A percentile compares a stretch with the other conserved stretches of the same genome.
Evolutionary conservation across 805 yeast genomes (phyloP).

Genomic region (Yarrowia hollandica): DNA sequence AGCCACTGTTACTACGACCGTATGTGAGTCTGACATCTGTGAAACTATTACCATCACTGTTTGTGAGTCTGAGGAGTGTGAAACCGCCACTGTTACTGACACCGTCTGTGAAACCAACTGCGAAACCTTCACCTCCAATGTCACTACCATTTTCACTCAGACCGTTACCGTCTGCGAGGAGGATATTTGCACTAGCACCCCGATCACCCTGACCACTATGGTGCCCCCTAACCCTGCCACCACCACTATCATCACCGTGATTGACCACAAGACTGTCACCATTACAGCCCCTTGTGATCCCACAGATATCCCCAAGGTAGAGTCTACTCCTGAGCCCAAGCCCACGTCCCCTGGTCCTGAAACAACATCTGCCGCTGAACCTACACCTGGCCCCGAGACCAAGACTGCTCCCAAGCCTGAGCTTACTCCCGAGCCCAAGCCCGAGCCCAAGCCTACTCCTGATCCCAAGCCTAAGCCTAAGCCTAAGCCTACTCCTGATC

Average conservation of each 20-base stretch:
- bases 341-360: background rate
- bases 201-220: background rate
- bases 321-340: background rate
- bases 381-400: background rate
- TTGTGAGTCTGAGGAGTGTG: background rate
- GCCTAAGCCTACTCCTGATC: background rate
- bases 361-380: background rate
- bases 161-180: conserved; percentile 1
- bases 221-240: background rate
- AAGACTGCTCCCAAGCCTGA: background rate
- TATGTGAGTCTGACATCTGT: background rate
- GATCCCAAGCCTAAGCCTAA: background rate
- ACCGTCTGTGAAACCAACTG: background rate
- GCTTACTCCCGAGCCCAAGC: background rate
- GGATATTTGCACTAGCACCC: background rate
- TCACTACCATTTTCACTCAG: background rate
- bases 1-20: background rate
- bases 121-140: background rate
- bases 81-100: background rate
- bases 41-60: background rate
- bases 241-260: background rate
- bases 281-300: conserved; percentile 1
- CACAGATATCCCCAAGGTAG: background rate
- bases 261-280: conserved; percentile 15
- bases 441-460: background rate